Conservation (phyloP, 225 moss, liverwort and hornwort species). For the Sphagnum tenellum region DNA sequence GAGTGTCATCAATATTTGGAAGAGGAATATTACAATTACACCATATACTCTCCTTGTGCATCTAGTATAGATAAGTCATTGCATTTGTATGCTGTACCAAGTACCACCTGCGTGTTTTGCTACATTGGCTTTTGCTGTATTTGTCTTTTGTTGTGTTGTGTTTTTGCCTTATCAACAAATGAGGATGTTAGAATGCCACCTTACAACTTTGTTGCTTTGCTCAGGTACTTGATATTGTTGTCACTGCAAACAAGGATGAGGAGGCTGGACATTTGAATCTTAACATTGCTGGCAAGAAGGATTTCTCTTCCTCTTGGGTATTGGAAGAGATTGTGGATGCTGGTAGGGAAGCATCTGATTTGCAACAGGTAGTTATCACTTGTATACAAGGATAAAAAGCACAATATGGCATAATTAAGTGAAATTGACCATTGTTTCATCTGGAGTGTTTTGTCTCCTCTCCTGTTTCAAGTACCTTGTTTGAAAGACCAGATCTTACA, state of each 20-base stretch:
- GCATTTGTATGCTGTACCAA: not conserved
- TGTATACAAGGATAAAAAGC: constrained; percentile 7
- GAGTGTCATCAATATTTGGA: too few species aligned
- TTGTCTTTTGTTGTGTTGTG: not conserved
- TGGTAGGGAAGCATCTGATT: constrained; percentile 7
- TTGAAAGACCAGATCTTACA: constrained; percentile 10
- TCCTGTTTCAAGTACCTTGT: constrained; percentile 22
- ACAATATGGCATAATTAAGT: not conserved
- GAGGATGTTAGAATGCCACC: not conserved
- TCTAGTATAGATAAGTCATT: not conserved
- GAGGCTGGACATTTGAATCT: constrained; percentile 22
- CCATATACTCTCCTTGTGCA: not conserved
- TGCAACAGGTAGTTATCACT: constrained; percentile 6
- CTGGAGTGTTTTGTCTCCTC: constrained; percentile 7
- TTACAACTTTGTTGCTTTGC: constrained; percentile 1
- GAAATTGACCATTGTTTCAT: not conserved
- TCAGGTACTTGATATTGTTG: constrained; percentile 22
- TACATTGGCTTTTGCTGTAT: too few species aligned
- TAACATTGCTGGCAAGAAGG: constrained; percentile 11
- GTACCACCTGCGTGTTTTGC: not conserved
- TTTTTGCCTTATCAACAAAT: not conserved
- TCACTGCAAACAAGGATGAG: constrained; percentile 11
- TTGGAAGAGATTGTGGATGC: constrained; percentile 7
- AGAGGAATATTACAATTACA: not conserved
- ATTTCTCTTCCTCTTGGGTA: constrained; percentile 33